Conservation (phyloP, 2,329 filamentous ascomycete species). For the Pseudogymnoascus sp. region DNA sequence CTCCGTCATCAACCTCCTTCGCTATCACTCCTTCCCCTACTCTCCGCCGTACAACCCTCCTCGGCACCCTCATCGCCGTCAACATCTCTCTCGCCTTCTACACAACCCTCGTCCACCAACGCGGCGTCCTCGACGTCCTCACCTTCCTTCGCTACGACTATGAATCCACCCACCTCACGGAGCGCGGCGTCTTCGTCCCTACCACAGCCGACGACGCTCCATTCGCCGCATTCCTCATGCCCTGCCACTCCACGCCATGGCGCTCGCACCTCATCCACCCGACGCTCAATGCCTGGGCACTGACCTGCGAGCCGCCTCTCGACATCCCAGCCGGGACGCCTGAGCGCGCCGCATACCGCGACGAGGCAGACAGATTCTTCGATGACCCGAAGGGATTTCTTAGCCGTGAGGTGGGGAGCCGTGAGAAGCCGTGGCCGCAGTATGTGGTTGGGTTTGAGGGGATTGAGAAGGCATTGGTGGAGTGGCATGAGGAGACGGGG, state of each 20-base stretch:
- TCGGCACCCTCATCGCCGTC: slow-evolving; percentile 50
- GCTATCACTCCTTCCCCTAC: slow-evolving; percentile 26
- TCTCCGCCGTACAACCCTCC: slow-evolving; percentile 45
- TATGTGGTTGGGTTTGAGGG: slow-evolving; percentile 58
- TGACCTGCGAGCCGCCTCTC: slow-evolving; percentile 86
- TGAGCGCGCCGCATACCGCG: slow-evolving; percentile 63
- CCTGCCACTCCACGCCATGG: slow-evolving; percentile 95
- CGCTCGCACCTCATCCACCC: slow-evolving; percentile 77
- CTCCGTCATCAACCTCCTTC: slow-evolving; percentile 21
- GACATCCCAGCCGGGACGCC: slow-evolving; percentile 49
- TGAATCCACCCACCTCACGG: slow-evolving; percentile 46
- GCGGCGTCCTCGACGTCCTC: slow-evolving; percentile 69
- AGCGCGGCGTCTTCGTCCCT: slow-evolving; percentile 28
- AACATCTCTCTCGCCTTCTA: slow-evolving; percentile 70
- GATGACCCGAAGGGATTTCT: slow-evolving; percentile 54
- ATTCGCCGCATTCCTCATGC: slow-evolving; percentile 79
- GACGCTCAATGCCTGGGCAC: slow-evolving; percentile 67
- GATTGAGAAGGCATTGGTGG: slow-evolving; percentile 40
- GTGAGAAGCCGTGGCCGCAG: slow-evolving; percentile 40
- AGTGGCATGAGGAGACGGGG: slow-evolving; percentile 37
- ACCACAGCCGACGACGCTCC: slow-evolving; percentile 36
- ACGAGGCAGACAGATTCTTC: slow-evolving; percentile 92
- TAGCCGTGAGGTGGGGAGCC: slow-evolving; percentile 21
- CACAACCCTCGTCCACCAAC: slow-evolving; percentile 69
- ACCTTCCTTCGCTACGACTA: slow-evolving; percentile 69